phyloP scores from a whole-genome alignment of 2,329 filamentous ascomycete species.

The Colletotrichum costaricense region DNA sequence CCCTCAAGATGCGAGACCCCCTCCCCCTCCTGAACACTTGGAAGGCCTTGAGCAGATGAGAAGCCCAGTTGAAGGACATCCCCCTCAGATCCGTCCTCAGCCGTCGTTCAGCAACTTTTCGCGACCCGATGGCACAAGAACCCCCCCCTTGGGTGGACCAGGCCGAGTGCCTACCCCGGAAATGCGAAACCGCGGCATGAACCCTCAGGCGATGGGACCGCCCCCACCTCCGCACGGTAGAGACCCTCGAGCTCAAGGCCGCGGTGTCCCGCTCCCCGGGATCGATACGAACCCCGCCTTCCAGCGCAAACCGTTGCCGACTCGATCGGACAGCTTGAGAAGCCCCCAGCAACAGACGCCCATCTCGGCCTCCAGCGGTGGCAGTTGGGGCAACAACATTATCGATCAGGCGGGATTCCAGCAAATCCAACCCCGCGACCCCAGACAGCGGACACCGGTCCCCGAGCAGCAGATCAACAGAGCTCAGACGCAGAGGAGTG shows the following conservation, averaged over 20 bases:
- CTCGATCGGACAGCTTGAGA: conserved; percentile 46
- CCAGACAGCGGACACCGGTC: conserved; percentile 34
- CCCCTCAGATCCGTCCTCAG: conserved; percentile 22
- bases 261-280: conserved; percentile 35
- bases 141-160: conserved; percentile 28
- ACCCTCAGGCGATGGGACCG: conserved; percentile 39
- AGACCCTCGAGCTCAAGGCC: conserved; percentile 26
- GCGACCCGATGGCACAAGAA: conserved; percentile 34
- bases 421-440: conserved; percentile 50
- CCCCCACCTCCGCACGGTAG: conserved; percentile 14
- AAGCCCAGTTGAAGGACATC: conserved; percentile 7
- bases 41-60: conserved; percentile 11
- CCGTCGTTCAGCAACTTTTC: conserved; percentile 37
- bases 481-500: conserved; percentile 45
- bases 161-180: conserved; percentile 34
- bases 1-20: conserved; percentile 3
- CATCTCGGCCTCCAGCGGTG: conserved; percentile 49
- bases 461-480: conserved; percentile 44
- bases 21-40: not conserved
- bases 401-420: conserved; percentile 63
- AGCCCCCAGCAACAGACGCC: conserved; percentile 48
- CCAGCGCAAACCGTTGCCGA: conserved; percentile 63
- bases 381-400: conserved; percentile 52
- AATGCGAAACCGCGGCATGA: conserved; percentile 39
- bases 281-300: conserved; percentile 46